These are phyloP conservation scores for Gossypium stocksii DNA, from an alignment of 345 rosid genomes.

Conservation along the genomic window DNA sequence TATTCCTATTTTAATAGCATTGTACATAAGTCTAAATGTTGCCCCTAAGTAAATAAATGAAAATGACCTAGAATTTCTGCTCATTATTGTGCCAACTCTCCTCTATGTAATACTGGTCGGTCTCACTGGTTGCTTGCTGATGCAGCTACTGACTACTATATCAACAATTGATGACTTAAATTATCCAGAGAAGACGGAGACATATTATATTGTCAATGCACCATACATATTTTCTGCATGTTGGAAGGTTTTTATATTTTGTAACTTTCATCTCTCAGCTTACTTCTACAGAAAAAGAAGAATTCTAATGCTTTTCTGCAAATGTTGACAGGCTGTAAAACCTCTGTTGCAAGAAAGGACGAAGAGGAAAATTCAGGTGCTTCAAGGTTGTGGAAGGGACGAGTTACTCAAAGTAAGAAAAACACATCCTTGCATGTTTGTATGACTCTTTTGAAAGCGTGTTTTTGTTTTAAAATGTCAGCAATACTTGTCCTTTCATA, in stretches of 20 bases:
- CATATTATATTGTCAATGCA: conserved; percentile 83
- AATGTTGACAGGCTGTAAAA: conserved; percentile 56
- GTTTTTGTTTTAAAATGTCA: neutral
- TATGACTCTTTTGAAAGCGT: conserved; percentile 1
- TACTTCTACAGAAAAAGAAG: neutral
- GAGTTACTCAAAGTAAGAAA: conserved; percentile 77
- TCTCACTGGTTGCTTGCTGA: conserved; percentile 8
- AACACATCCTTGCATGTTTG: neutral
- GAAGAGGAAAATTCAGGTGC: conserved; percentile 82
- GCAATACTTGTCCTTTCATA: neutral
- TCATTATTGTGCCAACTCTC: neutral
- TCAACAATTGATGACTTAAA: conserved; percentile 88
- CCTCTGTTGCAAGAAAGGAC: conserved; percentile 97
- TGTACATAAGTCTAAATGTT: neutral
- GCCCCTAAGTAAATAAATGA: neutral
- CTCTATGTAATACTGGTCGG: neutral
- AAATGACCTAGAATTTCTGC: neutral
- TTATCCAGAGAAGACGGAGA: conserved; percentile 91
- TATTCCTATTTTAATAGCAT: neutral
- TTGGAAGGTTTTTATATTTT: conserved; percentile 62
- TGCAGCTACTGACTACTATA: conserved; percentile 77
- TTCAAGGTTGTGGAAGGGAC: conserved; percentile 76
- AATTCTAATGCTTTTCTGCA: conserved; percentile 5
- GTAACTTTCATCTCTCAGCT: neutral
- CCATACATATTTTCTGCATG: conserved; percentile 88